phyloP scores from a whole-genome alignment of 805 yeast genomes.

The Tetrapisispora phaffii region DNA sequence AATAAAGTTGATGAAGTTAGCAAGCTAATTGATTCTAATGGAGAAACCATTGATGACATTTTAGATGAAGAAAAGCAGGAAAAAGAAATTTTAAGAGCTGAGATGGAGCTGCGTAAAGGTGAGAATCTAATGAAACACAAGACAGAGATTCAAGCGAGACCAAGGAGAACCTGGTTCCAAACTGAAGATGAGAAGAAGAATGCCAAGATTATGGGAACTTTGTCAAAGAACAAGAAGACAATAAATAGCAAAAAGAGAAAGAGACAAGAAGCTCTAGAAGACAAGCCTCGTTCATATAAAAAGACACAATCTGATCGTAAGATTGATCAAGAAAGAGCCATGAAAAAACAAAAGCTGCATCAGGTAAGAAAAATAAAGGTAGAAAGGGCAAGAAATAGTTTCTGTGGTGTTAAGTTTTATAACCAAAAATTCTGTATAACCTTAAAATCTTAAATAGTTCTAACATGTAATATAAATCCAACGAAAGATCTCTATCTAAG shows the following conservation, averaged over 20 bases:
- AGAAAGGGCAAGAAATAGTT: slow-evolving; percentile 5
- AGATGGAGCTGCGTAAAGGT: slow-evolving; percentile 80
- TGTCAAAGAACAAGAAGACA: slow-evolving; percentile 41
- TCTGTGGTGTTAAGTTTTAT: not conserved
- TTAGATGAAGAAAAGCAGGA: slow-evolving; percentile 80
- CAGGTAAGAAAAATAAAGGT: slow-evolving; percentile 23
- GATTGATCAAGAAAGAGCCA: slow-evolving; percentile 37
- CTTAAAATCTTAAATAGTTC: not conserved
- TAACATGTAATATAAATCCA: not conserved
- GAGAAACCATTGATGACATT: slow-evolving; percentile 59
- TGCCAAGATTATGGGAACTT: slow-evolving; percentile 29
- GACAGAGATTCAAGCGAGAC: slow-evolving; percentile 78
- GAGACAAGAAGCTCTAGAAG: slow-evolving; percentile 54
- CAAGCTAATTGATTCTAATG: slow-evolving; percentile 49
- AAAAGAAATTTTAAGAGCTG: slow-evolving; percentile 79
- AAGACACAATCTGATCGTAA: slow-evolving; percentile 70
- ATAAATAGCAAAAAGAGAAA: slow-evolving; percentile 64
- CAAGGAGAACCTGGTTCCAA: slow-evolving; percentile 96
- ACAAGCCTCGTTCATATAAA: slow-evolving; percentile 49
- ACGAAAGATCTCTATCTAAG: not conserved
- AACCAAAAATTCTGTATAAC: too few species aligned
- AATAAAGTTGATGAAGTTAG: slow-evolving; percentile 61
- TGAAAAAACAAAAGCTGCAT: slow-evolving; percentile 26
- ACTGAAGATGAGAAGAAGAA: slow-evolving; percentile 36
- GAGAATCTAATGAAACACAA: slow-evolving; percentile 72